Evolutionary conservation across 2,329 filamentous ascomycete species (phyloP).

Genomic region (Blumeriella jaapii): DNA sequence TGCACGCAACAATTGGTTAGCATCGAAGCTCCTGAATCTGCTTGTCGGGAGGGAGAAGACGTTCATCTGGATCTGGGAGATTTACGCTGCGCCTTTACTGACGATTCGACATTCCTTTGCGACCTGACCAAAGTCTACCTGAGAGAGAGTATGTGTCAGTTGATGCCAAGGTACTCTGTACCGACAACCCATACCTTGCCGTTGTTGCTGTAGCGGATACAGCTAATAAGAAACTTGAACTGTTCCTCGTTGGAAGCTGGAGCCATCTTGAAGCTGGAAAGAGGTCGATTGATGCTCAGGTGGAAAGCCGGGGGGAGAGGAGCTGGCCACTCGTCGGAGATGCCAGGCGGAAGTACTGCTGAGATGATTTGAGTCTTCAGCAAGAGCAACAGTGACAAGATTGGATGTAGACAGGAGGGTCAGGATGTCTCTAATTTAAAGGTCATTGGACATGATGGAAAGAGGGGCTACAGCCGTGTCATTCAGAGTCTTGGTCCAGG

Average conservation of each 20-base stretch:
- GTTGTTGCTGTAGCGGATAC: slow-evolving; percentile 47
- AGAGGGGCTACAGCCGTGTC: slow-evolving; percentile 12
- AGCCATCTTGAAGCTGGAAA: slow-evolving; percentile 33
- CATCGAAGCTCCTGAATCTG: background rate
- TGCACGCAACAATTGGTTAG: slow-evolving; percentile 25
- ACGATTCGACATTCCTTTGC: slow-evolving; percentile 51
- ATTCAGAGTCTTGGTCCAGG: slow-evolving; percentile 17
- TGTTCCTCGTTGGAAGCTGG: slow-evolving; percentile 40
- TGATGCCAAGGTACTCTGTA: background rate
- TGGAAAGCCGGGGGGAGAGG: background rate
- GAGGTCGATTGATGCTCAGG: background rate
- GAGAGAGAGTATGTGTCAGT: slow-evolving; percentile 1
- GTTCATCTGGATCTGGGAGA: background rate
- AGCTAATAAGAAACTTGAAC: slow-evolving; percentile 54
- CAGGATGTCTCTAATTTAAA: slow-evolving; percentile 16
- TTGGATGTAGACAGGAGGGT: slow-evolving; percentile 5
- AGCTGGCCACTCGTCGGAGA: slow-evolving; percentile 5
- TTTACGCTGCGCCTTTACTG: slow-evolving; percentile 59
- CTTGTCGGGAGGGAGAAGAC: background rate
- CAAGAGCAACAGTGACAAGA: slow-evolving; percentile 10
- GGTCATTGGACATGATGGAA: slow-evolving; percentile 6
- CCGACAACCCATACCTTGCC: slow-evolving; percentile 40
- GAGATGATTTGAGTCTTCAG: slow-evolving; percentile 9
- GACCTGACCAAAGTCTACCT: slow-evolving; percentile 58
- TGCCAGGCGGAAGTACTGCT: slow-evolving; percentile 5